Evolutionary conservation across 345 rosid genomes (phyloP).

Genomic region (Arabidopsis arenosa): DNA sequence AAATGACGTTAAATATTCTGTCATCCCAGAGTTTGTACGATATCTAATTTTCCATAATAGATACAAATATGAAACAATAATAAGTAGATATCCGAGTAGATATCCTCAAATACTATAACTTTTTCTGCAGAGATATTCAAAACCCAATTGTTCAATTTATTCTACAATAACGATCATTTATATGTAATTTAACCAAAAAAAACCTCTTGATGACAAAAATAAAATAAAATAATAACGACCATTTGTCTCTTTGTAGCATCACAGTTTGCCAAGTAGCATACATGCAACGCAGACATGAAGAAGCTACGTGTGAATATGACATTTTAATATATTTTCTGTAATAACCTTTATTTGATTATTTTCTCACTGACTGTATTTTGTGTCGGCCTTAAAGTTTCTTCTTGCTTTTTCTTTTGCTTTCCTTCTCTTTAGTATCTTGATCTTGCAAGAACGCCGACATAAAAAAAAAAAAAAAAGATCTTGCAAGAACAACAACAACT

Average conservation of each 20-base stretch:
- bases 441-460: too few species aligned
- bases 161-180: too few species aligned
- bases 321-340: not conserved
- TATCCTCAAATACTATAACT: not conserved
- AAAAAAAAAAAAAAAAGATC: not conserved
- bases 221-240: not conserved
- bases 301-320: constrained; percentile 28
- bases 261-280: constrained; percentile 35
- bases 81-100: not conserved
- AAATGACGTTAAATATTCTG: not conserved
- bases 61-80: not conserved
- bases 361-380: not conserved
- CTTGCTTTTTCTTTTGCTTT: too few species aligned
- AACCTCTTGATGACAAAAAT: not conserved
- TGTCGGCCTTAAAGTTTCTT: too few species aligned
- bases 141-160: not conserved
- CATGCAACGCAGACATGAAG: constrained; percentile 37
- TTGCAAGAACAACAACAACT: constrained; percentile 24
- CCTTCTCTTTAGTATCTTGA: not conserved
- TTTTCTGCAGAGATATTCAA: not conserved
- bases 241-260: not conserved
- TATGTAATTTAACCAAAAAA: too few species aligned
- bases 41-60: not conserved
- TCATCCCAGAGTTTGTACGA: not conserved
- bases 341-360: not conserved